Evolutionary conservation across 2,329 filamentous ascomycete species (phyloP), one percentile per base, ranked within the genome.

Genomic region (Clonostachys sp.): DNA sequence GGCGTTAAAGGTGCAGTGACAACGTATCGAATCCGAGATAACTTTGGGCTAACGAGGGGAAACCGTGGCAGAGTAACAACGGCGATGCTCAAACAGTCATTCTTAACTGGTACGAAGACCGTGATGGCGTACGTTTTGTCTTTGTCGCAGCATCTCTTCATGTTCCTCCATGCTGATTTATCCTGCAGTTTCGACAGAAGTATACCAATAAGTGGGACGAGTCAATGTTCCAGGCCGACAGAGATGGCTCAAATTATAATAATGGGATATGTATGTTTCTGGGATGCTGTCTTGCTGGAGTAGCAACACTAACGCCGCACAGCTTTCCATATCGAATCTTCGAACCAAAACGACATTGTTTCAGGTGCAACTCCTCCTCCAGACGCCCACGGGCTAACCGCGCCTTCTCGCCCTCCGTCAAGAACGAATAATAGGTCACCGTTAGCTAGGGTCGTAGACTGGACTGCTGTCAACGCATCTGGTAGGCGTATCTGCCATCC

Each of bases 401-500:
- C 77, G 6, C 78, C 79, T 0, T 83, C 82, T 16, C 72, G 81
- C 48, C 82, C 82, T n/a, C 82, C 82, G 2, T 85, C 82, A 18
- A 69, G 81, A 61, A 70, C 75, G 41, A 78, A 77, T 50, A 75
- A 75, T 52, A 72, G 71, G 56, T 84, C 81, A 34, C 80, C 81
- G 9, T 60, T 83, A 49, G 70, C 73, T 60, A 76, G 66, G 54
- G 64, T 78, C 51, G 64, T 73, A 53, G 74, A 80, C 45, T 73
- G 74, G 66, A 67, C 67, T 48, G 62, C 67, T 24, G 62, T 64
- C 45, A 64, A 70, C 46, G 61, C 64, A 52, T 60, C 71, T 53
- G 71, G 71, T 74, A 70, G 51, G 60, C 55, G 52, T 55, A 49
- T 41, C 45, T 52, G 54, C 48, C 45, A 44, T 34, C 40, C 34